Evolutionary conservation across 176 grass and related monocot species (phyloP).

Genomic region (Oryza punctata): DNA sequence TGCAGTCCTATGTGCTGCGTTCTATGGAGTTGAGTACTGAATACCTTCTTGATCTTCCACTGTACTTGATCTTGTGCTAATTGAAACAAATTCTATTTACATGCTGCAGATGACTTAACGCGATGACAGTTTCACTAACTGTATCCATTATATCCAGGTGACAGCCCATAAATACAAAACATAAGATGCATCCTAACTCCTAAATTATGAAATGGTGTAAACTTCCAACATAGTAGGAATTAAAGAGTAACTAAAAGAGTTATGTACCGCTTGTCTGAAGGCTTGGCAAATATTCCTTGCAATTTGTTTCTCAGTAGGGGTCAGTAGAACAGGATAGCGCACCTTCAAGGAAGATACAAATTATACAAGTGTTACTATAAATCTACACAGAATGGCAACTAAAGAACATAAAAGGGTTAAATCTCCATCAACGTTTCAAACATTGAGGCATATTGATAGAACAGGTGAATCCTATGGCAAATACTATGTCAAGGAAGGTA

Average conservation of each 20-base stretch:
- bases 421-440: conserved; percentile 15
- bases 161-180: neutral
- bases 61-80: neutral
- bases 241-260: neutral
- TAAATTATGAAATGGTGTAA: conserved; percentile 6
- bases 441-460: conserved; percentile 1
- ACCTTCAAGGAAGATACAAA: conserved; percentile 61
- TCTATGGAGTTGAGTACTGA: neutral
- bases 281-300: conserved; percentile 84
- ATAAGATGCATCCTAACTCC: neutral
- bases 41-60: neutral
- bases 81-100: conserved; percentile 25
- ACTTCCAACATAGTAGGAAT: conserved; percentile 6
- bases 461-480: conserved; percentile 9
- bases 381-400: conserved; percentile 14
- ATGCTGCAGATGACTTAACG: neutral
- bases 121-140: neutral
- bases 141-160: conserved; percentile 23
- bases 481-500: conserved; percentile 35
- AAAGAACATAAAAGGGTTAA: conserved; percentile 7
- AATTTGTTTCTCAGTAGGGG: conserved; percentile 92
- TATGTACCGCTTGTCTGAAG: conserved; percentile 88
- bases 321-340: conserved; percentile 90
- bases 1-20: too few relatives aligned
- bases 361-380: conserved; percentile 10